Evolutionary conservation across 1,284 basidiomycete species (phyloP).

Genomic region (Vanrija sp.): DNA sequence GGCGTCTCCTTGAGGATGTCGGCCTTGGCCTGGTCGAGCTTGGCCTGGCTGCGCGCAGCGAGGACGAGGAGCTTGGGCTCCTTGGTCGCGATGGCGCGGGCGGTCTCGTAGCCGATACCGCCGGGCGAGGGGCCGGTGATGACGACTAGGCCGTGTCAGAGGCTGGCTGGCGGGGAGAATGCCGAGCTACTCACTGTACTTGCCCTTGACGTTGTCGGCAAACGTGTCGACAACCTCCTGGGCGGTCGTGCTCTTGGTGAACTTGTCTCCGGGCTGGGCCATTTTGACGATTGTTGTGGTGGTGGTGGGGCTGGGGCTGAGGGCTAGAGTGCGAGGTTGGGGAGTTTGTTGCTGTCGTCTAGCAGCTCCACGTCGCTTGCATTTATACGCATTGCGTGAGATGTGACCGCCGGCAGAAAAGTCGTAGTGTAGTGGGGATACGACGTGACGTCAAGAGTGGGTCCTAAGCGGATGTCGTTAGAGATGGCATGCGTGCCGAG

Average conservation of each 20-base stretch:
- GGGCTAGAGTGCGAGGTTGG: constrained; percentile 21
- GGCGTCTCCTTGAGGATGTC: constrained; percentile 10
- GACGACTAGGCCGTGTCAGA: constrained; percentile 9
- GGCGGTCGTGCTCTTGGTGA: constrained; percentile 6
- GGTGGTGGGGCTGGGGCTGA: constrained; percentile 20
- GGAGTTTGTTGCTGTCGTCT: neutral
- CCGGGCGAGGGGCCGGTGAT: constrained; percentile 19
- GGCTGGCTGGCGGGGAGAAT: neutral
- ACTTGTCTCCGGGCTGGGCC: constrained; percentile 15
- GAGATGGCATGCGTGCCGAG: too few species aligned
- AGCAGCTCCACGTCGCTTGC: too few species aligned
- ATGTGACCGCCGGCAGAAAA: too few species aligned
- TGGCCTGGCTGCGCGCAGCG: constrained; percentile 14
- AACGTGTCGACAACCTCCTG: constrained; percentile 11
- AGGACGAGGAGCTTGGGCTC: constrained; percentile 18
- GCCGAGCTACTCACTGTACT: neutral
- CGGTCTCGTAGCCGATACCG: constrained; percentile 21
- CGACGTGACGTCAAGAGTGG: too few species aligned
- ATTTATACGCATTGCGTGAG: too few species aligned
- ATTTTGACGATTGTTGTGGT: constrained; percentile 10
- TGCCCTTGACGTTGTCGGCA: constrained; percentile 7
- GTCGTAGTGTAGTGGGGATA: too few species aligned
- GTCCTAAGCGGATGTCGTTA: too few species aligned
- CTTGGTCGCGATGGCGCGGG: constrained; percentile 17
- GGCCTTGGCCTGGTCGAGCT: constrained; percentile 7